These are phyloP conservation scores for Trichophyton equinum DNA, from an alignment of 2,329 filamentous ascomycete genomes.

Conservation along the genomic window DNA sequence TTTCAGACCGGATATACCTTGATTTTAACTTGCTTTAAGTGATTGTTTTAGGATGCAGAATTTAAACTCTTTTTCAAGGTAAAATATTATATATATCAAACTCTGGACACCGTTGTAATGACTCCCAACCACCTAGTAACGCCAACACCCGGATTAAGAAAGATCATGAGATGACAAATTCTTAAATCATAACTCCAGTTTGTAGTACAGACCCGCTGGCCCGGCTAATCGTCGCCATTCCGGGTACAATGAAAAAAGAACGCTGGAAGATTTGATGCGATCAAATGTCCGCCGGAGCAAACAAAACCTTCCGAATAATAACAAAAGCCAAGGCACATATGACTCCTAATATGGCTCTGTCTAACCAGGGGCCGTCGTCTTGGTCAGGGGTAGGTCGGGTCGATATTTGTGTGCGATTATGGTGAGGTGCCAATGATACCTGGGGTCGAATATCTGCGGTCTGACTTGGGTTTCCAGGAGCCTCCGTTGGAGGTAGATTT, in stretches of 20 bases:
- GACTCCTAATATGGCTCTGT: conserved; percentile 64
- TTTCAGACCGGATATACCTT: no score
- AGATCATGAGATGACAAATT: not conserved
- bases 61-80: no score
- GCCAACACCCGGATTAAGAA: not conserved
- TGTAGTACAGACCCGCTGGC: not conserved
- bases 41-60: no score
- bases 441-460: not conserved
- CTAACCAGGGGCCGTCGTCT: conserved; percentile 58
- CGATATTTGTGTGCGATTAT: not conserved
- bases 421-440: not conserved
- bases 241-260: not conserved
- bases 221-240: not conserved
- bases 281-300: not conserved
- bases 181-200: not conserved
- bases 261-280: not conserved
- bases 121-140: not conserved
- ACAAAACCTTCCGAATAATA: conserved; percentile 40
- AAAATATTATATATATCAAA: not conserved
- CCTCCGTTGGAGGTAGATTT: not conserved
- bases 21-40: no score
- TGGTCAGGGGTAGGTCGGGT: not conserved
- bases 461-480: not conserved
- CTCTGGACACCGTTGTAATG: not conserved
- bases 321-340: conserved; percentile 58